phyloP scores from a whole-genome alignment of 192 early-diverging fungal genomes.

The Pilaira anomala region DNA sequence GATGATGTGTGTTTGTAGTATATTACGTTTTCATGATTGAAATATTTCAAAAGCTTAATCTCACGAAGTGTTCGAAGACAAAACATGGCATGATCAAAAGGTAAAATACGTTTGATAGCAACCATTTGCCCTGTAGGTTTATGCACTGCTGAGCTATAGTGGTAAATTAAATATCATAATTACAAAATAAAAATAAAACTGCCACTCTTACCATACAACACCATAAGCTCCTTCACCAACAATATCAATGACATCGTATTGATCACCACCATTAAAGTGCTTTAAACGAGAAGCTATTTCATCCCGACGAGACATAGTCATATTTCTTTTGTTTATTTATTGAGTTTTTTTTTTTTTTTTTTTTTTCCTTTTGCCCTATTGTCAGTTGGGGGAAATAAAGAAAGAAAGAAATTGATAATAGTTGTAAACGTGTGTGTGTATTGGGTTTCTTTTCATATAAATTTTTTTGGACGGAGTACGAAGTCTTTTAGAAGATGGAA shows the following conservation, averaged over 20 bases:
- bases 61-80: conserved; percentile 78
- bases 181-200: not conserved
- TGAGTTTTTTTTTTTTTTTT: not conserved
- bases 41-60: conserved; percentile 82
- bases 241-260: conserved; percentile 83
- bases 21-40: conserved; percentile 80
- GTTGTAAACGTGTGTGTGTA: too few species aligned
- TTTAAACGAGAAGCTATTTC: conserved; percentile 39
- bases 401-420: too few species aligned
- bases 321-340: not conserved
- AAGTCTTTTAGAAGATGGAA: too few species aligned
- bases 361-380: too few species aligned
- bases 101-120: conserved; percentile 89
- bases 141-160: conserved; percentile 75
- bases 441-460: too few species aligned
- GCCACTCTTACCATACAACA: conserved; percentile 77
- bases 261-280: conserved; percentile 73
- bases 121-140: conserved; percentile 78
- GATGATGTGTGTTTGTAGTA: too few species aligned
- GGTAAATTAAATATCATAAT: conserved; percentile 14
- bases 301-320: conserved; percentile 24
- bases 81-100: conserved; percentile 84
- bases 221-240: conserved; percentile 95
- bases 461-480: too few species aligned
- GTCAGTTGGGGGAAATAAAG: too few species aligned